These are phyloP conservation scores for Colletotrichum karsti DNA, from an alignment of 2,329 filamentous ascomycete genomes.

Conservation along the genomic window DNA sequence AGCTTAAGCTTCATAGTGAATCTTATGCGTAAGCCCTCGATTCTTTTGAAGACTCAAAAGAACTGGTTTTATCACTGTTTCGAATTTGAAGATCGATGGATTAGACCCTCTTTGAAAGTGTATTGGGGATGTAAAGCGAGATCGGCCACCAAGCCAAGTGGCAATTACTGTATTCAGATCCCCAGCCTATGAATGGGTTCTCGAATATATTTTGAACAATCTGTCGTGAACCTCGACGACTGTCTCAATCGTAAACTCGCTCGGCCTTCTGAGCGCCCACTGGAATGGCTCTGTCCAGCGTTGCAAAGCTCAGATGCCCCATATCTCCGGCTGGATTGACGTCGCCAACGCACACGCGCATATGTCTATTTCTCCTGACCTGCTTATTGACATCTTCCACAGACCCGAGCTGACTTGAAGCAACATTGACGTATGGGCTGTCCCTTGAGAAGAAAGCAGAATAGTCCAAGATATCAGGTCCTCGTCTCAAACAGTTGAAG, in stretches of 20 bases:
- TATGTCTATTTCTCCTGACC: background rate
- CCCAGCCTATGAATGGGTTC: too few species aligned
- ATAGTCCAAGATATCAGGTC: constrained; percentile 36
- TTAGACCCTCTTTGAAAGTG: too few species aligned
- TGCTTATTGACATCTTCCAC: background rate
- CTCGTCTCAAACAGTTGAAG: constrained; percentile 35
- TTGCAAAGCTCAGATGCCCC: background rate
- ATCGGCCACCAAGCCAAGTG: too few species aligned
- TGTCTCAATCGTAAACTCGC: background rate
- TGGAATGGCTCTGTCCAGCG: background rate
- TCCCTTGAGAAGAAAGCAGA: background rate
- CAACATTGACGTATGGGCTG: background rate
- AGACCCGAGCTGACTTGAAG: background rate
- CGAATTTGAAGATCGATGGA: too few species aligned
- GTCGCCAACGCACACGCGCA: background rate
- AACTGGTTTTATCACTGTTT: too few species aligned
- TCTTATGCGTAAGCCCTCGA: too few species aligned
- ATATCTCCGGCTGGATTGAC: background rate
- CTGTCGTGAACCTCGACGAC: too few species aligned
- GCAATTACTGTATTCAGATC: too few species aligned
- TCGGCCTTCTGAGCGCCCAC: background rate
- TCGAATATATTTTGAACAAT: too few species aligned
- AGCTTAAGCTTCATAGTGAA: too few species aligned
- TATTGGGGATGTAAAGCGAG: too few species aligned
- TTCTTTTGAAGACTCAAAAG: too few species aligned